A percentile compares a stretch with the other conserved stretches of the same genome.
Evolutionary conservation across 2,329 filamentous ascomycete species (phyloP).

Genomic region (Penicillium sp.): DNA sequence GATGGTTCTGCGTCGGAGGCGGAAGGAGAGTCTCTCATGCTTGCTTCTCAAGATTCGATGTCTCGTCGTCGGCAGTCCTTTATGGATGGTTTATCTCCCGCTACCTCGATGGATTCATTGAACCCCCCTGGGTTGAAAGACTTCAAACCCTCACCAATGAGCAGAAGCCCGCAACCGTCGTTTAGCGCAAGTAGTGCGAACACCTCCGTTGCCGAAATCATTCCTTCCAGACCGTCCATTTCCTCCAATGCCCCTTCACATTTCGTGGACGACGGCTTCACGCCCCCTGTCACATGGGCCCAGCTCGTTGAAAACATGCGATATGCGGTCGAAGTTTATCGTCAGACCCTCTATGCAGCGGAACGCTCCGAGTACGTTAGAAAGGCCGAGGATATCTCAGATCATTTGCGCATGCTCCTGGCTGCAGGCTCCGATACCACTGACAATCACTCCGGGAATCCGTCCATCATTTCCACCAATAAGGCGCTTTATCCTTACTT

Average conservation of each 20-base stretch:
- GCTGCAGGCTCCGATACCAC: slow-evolving; percentile 95
- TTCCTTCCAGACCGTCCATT: slow-evolving; percentile 39
- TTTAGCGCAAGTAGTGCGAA: slow-evolving; percentile 48
- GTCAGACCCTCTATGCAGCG: slow-evolving; percentile 79
- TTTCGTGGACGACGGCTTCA: slow-evolving; percentile 86
- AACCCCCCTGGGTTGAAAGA: slow-evolving; percentile 66
- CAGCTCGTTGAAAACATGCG: slow-evolving; percentile 91
- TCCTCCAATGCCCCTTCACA: slow-evolving; percentile 65
- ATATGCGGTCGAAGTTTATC: slow-evolving; percentile 81
- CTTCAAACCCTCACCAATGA: slow-evolving; percentile 32
- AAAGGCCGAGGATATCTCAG: slow-evolving; percentile 95
- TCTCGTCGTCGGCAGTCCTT: slow-evolving; percentile 65
- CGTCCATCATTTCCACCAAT: slow-evolving; percentile 98
- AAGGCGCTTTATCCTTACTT: slow-evolving; percentile 97
- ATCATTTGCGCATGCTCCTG: slow-evolving; percentile 88
- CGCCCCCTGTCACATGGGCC: slow-evolving; percentile 81
- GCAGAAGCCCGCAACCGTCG: slow-evolving; percentile 20
- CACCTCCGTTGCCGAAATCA: slow-evolving; percentile 55
- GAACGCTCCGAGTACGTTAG: slow-evolving; percentile 88
- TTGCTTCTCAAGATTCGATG: slow-evolving; percentile 66
- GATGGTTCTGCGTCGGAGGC: slow-evolving; percentile 87
- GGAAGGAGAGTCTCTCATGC: slow-evolving; percentile 72
- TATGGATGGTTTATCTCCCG: slow-evolving; percentile 73
- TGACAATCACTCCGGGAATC: slow-evolving; percentile 97
- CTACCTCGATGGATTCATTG: slow-evolving; percentile 88